Base-by-base conservation (phyloP, 2,329 filamentous ascomycete species). In the Tetracladium maxilliforme region DNA sequence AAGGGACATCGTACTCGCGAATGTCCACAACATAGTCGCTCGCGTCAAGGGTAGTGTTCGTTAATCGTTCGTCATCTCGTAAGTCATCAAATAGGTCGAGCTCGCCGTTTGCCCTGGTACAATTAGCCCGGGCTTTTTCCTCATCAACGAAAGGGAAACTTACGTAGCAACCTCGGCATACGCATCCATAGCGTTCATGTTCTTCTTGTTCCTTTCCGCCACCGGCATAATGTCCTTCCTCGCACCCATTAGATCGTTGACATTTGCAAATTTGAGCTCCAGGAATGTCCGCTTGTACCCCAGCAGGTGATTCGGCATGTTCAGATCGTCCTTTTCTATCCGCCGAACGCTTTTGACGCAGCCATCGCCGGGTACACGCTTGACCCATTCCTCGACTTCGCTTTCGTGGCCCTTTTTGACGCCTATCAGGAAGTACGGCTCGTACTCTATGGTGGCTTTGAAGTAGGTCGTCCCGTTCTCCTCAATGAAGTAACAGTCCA, bases 21-120 rank as follows among this genome's bases (percentile, higher is more conserved):
- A 98, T 92, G 66, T 98, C 92, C 56, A 94, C 70, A 64, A 98
- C 84, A 52, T 77, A 94, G 64, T 95, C 87, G 64, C 84, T 93
- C 30, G 87, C 84, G 52, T 95, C 86, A 39, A 75, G 63, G 56
- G 83, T 75, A 37, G 64, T 62, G 49, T 66, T 68, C 59, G 76
- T 84, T 57, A 64, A 61, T 66, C 76, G 73, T 74, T 66, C 70
- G 51, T 90, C 79, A 54, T 77, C 70, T 67, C 80, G 68, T 66
- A 58, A 61, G 51, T 87, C 80, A 49, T 95, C 87, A 70, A 93
- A 95, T 45, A 95, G 75, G 57, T 98, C 90, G 46, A 94, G 87
- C 34, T 79, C 77, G 49, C 74, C 75, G 47, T 75, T 84, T 21
- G 70, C 70, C 41, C 76, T 83, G 33, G 16, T 7, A 8, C 4